Base-by-base conservation (phyloP, 1,139 yeast species). In the Yamadazyma kanchanaburiensis region DNA sequence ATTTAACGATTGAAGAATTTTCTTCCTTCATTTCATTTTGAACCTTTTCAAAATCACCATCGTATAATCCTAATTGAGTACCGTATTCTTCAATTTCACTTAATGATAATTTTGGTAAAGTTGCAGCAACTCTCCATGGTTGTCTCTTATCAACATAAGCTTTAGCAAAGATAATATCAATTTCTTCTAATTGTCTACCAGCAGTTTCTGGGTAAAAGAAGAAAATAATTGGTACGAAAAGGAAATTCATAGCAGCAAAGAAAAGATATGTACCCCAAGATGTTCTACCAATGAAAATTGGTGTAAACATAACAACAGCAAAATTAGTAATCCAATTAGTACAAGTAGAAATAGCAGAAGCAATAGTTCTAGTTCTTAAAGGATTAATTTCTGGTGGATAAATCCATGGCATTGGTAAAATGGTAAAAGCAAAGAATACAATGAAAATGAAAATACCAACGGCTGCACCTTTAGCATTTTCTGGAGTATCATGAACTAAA, bases 301-400 rank as follows among this genome's bases (percentile, higher is more conserved):
- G 70, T 13, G 70, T 64, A 43, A 64, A 62, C 70, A 64, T 62
- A 33, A 64, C 70, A 29, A 63, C 69, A 34, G 64, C 68, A 40
- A 62, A 61, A 48, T 63, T 63, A 38, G 55, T 47, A 38, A 62
- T 45, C 70, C 70, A 63, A 53, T 64, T 64, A 32, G 70, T 59
- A 55, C 69, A 63, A 22, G 70, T 63, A 27, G 64, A 57, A 24
- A 71, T 49, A 25, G 77, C 80, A 37, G 74, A 59, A 55, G 61
- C 77, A 60, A 48, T 59, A 32, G 77, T 73, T 56, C 81, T 70
- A 33, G 76, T 69, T 51, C 71, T 64, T 53, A 73, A 60, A 12
- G 81, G 79, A 46, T 73, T 64, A 33, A 75, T 69, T 54, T 75
- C 82, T 30, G 80, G 76, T 27, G 77, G 77, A 53, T 74, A 72